A percentile compares a stretch with the other conserved stretches of the same genome.
Conservation (phyloP, 2,329 filamentous ascomycete genomes). For the Chaetomium sp. region DNA sequence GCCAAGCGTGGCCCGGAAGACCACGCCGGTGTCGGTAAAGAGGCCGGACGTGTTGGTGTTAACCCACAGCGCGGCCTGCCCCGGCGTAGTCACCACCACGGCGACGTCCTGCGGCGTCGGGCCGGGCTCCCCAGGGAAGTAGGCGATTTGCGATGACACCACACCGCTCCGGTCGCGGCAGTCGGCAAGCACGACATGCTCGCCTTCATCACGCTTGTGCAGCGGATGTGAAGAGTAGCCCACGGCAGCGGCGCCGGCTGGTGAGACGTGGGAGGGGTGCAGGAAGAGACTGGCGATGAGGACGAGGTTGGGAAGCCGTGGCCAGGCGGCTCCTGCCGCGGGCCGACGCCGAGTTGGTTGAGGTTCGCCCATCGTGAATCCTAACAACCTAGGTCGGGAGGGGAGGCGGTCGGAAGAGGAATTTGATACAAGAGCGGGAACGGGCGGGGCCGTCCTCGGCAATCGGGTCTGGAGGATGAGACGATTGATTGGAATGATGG, state of each 20-base stretch:
- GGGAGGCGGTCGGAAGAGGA: neutral
- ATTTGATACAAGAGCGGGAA: neutral
- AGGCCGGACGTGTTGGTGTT: slow-evolving; percentile 36
- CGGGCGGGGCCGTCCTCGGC: neutral
- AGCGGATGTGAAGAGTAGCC: neutral
- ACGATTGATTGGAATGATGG: neutral
- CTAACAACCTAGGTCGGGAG: neutral
- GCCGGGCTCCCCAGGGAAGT: slow-evolving; percentile 34
- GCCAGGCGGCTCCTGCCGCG: neutral
- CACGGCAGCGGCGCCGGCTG: neutral
- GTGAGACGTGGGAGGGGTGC: neutral
- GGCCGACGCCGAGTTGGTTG: neutral
- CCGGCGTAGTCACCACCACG: slow-evolving; percentile 34
- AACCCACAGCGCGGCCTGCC: slow-evolving; percentile 38
- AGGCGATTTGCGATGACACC: slow-evolving; percentile 41
- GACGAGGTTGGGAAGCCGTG: slow-evolving; percentile 14
- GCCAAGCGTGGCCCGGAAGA: slow-evolving; percentile 38
- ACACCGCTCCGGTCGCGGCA: slow-evolving; percentile 33
- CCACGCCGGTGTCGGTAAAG: slow-evolving; percentile 37
- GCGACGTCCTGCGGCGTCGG: slow-evolving; percentile 37
- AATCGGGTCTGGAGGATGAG: neutral
- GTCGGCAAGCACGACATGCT: slow-evolving; percentile 41
- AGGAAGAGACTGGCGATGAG: slow-evolving; percentile 17
- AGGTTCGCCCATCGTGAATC: neutral
- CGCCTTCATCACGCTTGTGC: slow-evolving; percentile 19